Evolutionary conservation across 495 filamentous ascomycete species (phyloP).

Genomic region (Tuber magnatum): DNA sequence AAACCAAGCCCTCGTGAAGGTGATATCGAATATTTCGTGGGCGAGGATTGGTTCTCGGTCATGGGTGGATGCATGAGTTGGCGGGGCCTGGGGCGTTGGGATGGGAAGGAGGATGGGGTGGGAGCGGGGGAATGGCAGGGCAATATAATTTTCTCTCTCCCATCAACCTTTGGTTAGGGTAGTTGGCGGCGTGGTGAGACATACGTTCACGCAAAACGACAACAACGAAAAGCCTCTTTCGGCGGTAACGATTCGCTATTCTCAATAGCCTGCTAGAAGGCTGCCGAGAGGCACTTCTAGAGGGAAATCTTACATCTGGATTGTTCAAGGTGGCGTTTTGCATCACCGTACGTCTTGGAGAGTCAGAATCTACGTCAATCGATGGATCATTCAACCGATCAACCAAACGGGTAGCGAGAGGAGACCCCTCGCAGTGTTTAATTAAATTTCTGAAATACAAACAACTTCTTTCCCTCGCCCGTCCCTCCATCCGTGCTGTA

Average conservation of each 20-base stretch:
- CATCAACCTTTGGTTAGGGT: not conserved
- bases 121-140: not conserved
- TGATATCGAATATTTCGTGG: not conserved
- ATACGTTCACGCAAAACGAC: not conserved
- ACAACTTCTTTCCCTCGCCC: not conserved
- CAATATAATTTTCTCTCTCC: slow-evolving; percentile 1
- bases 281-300: not conserved
- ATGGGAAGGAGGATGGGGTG: not conserved
- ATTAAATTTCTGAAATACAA: not conserved
- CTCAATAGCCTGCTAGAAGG: not conserved
- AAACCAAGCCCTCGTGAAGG: not conserved
- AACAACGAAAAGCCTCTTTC: not conserved
- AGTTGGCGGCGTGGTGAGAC: not conserved
- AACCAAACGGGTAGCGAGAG: not conserved
- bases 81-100: not conserved
- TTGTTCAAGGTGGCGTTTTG: not conserved
- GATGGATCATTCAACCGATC: not conserved
- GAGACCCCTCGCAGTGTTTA: not conserved
- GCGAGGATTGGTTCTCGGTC: not conserved
- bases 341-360: not conserved
- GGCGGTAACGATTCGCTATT: not conserved
- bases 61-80: not conserved
- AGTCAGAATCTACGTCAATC: not conserved
- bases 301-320: not conserved
- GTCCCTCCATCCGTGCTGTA: not conserved